Percentiles rank a stretch among this genome's conserved stretches.
These are phyloP conservation scores for Apiospora saccharicola DNA, from an alignment of 2,329 filamentous ascomycete species.

Conservation along the genomic window DNA sequence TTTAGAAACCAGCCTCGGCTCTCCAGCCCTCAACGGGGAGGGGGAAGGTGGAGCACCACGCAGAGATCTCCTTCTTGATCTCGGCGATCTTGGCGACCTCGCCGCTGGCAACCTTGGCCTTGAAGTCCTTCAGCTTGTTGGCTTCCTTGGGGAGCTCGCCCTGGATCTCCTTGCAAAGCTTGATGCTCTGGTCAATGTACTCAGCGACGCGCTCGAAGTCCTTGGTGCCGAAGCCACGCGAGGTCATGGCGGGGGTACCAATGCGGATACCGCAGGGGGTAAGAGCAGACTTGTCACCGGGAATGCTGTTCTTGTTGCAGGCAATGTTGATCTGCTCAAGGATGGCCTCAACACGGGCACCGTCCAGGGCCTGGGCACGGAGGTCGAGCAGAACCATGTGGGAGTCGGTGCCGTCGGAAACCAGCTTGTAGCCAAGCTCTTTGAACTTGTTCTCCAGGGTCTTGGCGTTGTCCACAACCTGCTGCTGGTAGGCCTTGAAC, in stretches of 20 bases:
- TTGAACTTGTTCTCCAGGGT: conserved; percentile 85
- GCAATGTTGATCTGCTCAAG: conserved; percentile 98
- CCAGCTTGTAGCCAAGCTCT: conserved; percentile 90
- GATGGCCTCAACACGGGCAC: conserved; percentile 93
- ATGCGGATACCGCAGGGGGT: conserved; percentile 95
- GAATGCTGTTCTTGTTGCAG: conserved; percentile 99
- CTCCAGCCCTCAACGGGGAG: conserved; percentile 84
- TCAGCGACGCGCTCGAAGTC: conserved; percentile 90
- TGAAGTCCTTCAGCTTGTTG: conserved; percentile 99
- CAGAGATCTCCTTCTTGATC: conserved; percentile 87
- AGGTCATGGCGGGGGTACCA: conserved; percentile 97
- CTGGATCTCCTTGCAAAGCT: conserved; percentile 90
- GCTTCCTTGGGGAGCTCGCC: conserved; percentile 87
- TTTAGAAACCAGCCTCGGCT: conserved; percentile 65
- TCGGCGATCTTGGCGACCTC: conserved; percentile 82
- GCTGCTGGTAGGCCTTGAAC: conserved; percentile 93
- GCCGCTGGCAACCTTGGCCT: conserved; percentile 83
- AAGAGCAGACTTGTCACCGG: conserved; percentile 95
- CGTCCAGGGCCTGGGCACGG: conserved; percentile 85
- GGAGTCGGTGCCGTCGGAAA: conserved; percentile 94
- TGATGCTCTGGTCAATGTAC: conserved; percentile 91
- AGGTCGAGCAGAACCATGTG: conserved; percentile 97
- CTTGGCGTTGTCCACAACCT: conserved; percentile 93
- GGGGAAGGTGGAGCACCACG: conserved; percentile 90
- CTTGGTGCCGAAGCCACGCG: conserved; percentile 87